Percentiles rank a stretch among this genome's conserved stretches.
phyloP scores from a whole-genome alignment of 1,139 yeast genomes.

The Nakaseomyces bracarensis region DNA sequence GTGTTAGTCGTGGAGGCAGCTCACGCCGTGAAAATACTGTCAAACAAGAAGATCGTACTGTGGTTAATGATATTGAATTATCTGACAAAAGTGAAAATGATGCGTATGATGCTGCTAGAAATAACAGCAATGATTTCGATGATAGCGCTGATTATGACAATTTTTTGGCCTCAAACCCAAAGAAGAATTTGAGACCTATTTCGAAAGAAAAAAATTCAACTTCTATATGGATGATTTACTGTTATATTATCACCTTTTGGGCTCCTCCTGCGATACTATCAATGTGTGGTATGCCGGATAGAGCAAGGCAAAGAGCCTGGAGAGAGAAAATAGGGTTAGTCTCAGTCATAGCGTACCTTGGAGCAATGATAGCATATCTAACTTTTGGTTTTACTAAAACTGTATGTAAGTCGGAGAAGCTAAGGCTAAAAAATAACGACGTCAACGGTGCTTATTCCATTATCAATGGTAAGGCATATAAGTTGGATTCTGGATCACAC shows the following conservation, averaged over 20 bases:
- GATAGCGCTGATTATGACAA: conserved; percentile 3
- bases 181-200: conserved; percentile 8
- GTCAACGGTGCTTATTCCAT: conserved; percentile 56
- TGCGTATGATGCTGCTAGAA: background rate
- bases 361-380: conserved; percentile 72
- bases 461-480: conserved; percentile 76
- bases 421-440: conserved; percentile 51
- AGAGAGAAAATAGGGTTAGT: conserved; percentile 86
- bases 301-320: conserved; percentile 91
- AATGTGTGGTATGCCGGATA: conserved; percentile 68
- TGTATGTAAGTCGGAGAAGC: conserved; percentile 52
- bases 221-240: conserved; percentile 75
- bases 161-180: conserved; percentile 1
- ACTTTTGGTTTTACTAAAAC: conserved; percentile 89
- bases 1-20: background rate
- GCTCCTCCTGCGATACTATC: conserved; percentile 72
- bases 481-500: conserved; percentile 59
- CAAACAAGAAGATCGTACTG: conserved; percentile 3
- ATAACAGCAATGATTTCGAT: conserved; percentile 5
- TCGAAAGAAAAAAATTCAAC: conserved; percentile 31
- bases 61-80: conserved; percentile 2
- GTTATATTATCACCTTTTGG: conserved; percentile 79
- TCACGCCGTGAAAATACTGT: background rate
- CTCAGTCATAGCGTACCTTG: conserved; percentile 63
- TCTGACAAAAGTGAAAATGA: conserved; percentile 5